Percentiles rank a stretch among this genome's conserved stretches.
Conservation (phyloP, 169 alveolate genomes). For the Neospora caninum region DNA sequence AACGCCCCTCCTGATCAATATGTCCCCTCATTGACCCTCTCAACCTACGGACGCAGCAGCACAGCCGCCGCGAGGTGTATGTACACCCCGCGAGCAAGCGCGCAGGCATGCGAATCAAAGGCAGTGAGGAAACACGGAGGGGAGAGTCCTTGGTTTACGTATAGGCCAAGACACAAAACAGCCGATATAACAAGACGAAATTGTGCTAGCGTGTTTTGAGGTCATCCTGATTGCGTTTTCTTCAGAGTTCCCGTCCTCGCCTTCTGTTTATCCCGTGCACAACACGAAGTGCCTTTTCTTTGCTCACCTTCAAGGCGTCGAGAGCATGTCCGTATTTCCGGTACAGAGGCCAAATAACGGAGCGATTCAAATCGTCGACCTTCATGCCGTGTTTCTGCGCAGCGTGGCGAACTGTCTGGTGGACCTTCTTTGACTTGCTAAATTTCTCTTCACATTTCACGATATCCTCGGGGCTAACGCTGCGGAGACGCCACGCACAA, state of each 20-base stretch:
- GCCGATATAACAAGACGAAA: not conserved
- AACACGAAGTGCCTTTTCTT: not conserved
- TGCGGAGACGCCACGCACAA: conserved; percentile 54
- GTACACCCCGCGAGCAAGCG: not conserved
- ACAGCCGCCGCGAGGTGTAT: not conserved
- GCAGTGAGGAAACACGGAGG: not conserved
- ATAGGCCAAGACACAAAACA: too few species aligned
- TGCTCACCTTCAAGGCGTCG: conserved; percentile 92
- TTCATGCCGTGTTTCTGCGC: conserved; percentile 87
- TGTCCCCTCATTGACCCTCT: conserved; percentile 9
- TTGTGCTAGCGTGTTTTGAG: too few species aligned
- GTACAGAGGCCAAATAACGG: conserved; percentile 96
- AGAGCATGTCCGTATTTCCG: conserved; percentile 93
- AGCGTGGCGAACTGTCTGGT: conserved; percentile 93
- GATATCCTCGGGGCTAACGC: conserved; percentile 95
- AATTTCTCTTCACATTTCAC: conserved; percentile 90
- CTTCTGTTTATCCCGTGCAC: not conserved
- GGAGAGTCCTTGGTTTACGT: not conserved
- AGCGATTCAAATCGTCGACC: conserved; percentile 91
- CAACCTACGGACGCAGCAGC: not conserved
- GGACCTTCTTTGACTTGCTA: conserved; percentile 94
- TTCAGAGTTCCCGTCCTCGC: not conserved
- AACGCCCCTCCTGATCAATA: not conserved
- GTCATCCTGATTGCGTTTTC: not conserved
- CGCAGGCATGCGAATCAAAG: not conserved